A percentile compares a stretch with the other conserved stretches of the same genome.
These are phyloP conservation scores for Dothideomycetidae sp. DNA, from an alignment of 2,329 filamentous ascomycete genomes.

Conservation along the genomic window DNA sequence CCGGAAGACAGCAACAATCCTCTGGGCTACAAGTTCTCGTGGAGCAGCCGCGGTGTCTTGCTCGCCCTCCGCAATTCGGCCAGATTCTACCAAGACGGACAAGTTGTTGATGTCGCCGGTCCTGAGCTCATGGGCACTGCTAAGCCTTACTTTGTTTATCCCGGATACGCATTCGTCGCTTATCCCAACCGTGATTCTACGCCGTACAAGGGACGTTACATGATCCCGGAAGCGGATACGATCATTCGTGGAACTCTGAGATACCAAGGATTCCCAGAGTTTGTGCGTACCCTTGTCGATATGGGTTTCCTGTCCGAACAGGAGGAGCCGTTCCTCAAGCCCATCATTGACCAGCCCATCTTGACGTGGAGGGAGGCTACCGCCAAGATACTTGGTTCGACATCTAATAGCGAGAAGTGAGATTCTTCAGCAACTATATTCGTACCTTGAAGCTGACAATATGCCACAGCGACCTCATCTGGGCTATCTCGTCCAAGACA, in stretches of 20 bases:
- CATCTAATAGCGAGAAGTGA: slow-evolving; percentile 44
- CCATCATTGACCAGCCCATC: slow-evolving; percentile 25
- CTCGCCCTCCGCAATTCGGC: slow-evolving; percentile 78
- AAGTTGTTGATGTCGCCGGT: slow-evolving; percentile 41
- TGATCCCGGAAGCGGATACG: slow-evolving; percentile 81
- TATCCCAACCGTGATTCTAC: slow-evolving; percentile 91
- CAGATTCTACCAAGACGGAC: slow-evolving; percentile 66
- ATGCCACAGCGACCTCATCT: slow-evolving; percentile 38
- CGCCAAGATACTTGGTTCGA: slow-evolving; percentile 56
- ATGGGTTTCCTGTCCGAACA: slow-evolving; percentile 75
- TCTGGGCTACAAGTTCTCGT: slow-evolving; percentile 82
- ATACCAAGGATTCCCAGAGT: slow-evolving; percentile 81
- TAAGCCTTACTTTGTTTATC: slow-evolving; percentile 84
- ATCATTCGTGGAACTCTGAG: slow-evolving; percentile 73
- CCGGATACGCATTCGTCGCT: slow-evolving; percentile 75
- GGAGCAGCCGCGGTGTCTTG: slow-evolving; percentile 64
- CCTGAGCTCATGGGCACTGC: slow-evolving; percentile 60
- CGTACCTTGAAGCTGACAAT: neutral
- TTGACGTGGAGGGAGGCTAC: slow-evolving; percentile 78
- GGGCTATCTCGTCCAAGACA: slow-evolving; percentile 61
- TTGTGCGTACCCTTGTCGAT: slow-evolving; percentile 76
- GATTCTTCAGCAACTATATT: slow-evolving; percentile 29
- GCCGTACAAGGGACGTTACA: slow-evolving; percentile 73
- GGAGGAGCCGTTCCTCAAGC: slow-evolving; percentile 48
- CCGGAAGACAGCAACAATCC: slow-evolving; percentile 73